A percentile compares a stretch with the other conserved stretches of the same genome.
These are phyloP conservation scores for Fusarium sp. DNA, from an alignment of 2,329 filamentous ascomycete species.

Conservation along the genomic window DNA sequence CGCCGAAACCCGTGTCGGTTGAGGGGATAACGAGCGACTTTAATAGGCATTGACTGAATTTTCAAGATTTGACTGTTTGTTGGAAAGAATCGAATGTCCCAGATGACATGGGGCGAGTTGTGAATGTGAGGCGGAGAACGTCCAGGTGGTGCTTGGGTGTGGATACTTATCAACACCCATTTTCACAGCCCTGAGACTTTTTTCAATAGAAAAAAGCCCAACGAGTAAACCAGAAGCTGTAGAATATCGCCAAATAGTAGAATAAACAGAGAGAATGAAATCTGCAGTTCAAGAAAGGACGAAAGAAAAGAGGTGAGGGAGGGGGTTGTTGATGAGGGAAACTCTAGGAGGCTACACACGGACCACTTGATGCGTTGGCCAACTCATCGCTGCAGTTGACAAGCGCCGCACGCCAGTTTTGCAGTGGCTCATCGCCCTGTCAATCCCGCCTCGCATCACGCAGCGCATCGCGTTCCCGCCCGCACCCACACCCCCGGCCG, in stretches of 20 bases:
- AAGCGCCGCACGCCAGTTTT: constrained; percentile 42
- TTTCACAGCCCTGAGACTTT: background rate
- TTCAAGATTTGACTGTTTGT: background rate
- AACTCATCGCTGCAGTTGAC: constrained; percentile 55
- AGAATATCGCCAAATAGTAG: background rate
- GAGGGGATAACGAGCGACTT: background rate
- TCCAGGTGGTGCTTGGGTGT: constrained; percentile 32
- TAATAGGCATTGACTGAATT: background rate
- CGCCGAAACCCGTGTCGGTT: background rate
- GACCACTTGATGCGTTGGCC: constrained; percentile 54
- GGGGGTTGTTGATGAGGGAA: constrained; percentile 42
- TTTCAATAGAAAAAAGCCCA: background rate
- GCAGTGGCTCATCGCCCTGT: constrained; percentile 35
- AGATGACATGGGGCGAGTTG: constrained; percentile 32
- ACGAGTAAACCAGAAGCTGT: background rate
- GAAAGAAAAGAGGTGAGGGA: constrained; percentile 30
- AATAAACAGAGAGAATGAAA: background rate
- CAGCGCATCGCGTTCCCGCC: constrained; percentile 32
- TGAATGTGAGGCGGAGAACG: constrained; percentile 26
- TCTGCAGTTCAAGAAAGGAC: constrained; percentile 10
- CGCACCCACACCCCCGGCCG: constrained; percentile 24
- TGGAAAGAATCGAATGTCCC: background rate
- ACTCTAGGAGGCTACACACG: constrained; percentile 49
- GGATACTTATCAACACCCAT: constrained; percentile 31
- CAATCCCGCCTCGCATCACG: constrained; percentile 36